A percentile compares a stretch with the other conserved stretches of the same genome.
Conservation (phyloP, 345 rosid species). For the Gossypium australe region DNA sequence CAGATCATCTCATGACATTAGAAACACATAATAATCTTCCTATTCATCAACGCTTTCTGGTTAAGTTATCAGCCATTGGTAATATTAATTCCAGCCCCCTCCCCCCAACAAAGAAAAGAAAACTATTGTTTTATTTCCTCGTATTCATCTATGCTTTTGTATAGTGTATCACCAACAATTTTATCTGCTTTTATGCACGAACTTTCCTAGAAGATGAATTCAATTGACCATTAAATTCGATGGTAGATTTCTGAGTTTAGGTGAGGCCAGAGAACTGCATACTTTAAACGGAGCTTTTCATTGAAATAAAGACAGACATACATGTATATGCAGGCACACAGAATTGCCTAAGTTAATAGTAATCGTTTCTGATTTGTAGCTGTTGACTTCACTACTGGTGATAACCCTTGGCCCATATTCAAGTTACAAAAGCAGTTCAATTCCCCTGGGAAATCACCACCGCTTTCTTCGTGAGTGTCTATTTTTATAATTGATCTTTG, state of each 20-base stretch:
- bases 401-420: conserved; percentile 82
- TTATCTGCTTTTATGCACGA: not conserved
- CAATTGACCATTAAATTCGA: not conserved
- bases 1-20: not conserved
- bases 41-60: not conserved
- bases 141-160: not conserved
- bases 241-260: not conserved
- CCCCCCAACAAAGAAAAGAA: not conserved
- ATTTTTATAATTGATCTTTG: not conserved
- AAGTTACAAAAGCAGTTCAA: conserved; percentile 78
- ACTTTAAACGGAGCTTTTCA: not conserved
- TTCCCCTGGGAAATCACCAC: conserved; percentile 90
- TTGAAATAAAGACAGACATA: not conserved
- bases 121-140: not conserved
- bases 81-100: not conserved
- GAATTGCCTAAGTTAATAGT: not conserved
- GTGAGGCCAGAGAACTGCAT: not conserved
- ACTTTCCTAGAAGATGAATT: not conserved
- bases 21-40: not conserved
- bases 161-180: not conserved
- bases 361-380: conserved; percentile 38
- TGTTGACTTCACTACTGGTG: conserved; percentile 86
- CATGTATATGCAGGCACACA: not conserved
- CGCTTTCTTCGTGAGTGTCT: conserved; percentile 73
- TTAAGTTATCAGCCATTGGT: not conserved